phyloP scores from a whole-genome alignment of 495 filamentous ascomycete species.

The Neurospora sp. region DNA sequence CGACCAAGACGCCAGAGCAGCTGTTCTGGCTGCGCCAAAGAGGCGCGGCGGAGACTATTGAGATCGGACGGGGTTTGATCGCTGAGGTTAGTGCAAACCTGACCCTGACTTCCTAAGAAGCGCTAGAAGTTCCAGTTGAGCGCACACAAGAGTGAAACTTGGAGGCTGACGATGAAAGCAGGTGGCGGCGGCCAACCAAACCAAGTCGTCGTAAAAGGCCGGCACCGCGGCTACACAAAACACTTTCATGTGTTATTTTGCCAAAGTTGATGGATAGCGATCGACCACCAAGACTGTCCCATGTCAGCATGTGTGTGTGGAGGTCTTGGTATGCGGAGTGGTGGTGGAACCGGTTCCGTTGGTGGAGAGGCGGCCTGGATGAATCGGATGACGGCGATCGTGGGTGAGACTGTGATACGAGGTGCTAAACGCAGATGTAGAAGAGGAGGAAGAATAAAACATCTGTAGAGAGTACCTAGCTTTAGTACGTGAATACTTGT shows the following conservation, averaged over 20 bases:
- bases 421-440: too few relatives aligned
- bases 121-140: background rate
- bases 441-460: background rate
- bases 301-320: background rate
- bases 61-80: conserved; percentile 24
- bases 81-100: conserved; percentile 7
- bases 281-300: background rate
- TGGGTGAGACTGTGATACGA: too few relatives aligned
- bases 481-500: background rate
- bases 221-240: background rate
- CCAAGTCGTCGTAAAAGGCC: conserved; percentile 4
- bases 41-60: conserved; percentile 28
- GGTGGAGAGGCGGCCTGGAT: background rate
- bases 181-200: conserved; percentile 10
- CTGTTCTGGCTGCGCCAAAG: conserved; percentile 35
- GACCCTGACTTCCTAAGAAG: background rate
- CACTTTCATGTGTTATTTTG: background rate
- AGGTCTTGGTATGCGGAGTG: background rate
- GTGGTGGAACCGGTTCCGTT: background rate
- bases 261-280: background rate
- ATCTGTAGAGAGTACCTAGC: background rate
- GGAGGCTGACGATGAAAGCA: background rate
- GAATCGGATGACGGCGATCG: background rate
- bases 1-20: conserved; percentile 47
- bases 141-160: background rate